Evolutionary conservation across 495 filamentous ascomycete genomes (phyloP), one percentile per base, ranked within the genome.

Genomic region (Lepraria neglecta): DNA sequence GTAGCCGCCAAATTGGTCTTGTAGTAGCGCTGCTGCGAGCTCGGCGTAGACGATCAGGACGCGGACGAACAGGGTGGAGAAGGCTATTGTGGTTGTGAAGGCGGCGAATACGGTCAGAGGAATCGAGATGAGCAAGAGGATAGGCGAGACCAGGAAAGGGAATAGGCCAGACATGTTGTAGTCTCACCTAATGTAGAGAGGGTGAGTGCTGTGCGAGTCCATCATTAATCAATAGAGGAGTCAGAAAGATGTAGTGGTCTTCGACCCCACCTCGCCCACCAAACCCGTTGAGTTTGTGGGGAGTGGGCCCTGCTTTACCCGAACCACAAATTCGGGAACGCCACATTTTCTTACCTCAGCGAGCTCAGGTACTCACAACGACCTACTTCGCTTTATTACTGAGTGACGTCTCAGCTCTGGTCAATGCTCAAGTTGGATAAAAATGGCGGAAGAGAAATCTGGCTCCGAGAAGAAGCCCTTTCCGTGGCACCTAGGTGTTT

Each of bases 401-500:
- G 35, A 12, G 4, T 38, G 1, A 38, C 7, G 1, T 38, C 12
- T 12, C 6, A 7, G 35, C 35, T 38, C 35, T 38, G 35, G 35
- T 38, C 9, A 38, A 38, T 12, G 12, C 35, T 38, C 35, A 6
- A 38, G 35, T 6, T 38, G 33, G 11, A 7, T 10, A 35, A 54
- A 15, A 54, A 54, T 54, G 51, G 31, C 51, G 19, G 28, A 35
- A n/a, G 17, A n/a, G 11, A 14, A 19, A 33, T 12, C 14, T 12
- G 51, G 28, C n/a, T 12, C n/a, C 12, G 51, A 35, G 15, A 38
- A 54, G 31, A 7, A 62, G 12, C 67, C 67, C 0, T 87, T 97
- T 62, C 92, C 91, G 3, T 98, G 94, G 94, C 80, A 88, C 44
- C 67, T 91, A 10, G 91, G 91, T 30, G 82, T 92, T 55, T 89